Percentiles rank a stretch among this genome's conserved stretches.
phyloP scores from a whole-genome alignment of 2,329 filamentous ascomycete genomes.

The Xylariales sp. region DNA sequence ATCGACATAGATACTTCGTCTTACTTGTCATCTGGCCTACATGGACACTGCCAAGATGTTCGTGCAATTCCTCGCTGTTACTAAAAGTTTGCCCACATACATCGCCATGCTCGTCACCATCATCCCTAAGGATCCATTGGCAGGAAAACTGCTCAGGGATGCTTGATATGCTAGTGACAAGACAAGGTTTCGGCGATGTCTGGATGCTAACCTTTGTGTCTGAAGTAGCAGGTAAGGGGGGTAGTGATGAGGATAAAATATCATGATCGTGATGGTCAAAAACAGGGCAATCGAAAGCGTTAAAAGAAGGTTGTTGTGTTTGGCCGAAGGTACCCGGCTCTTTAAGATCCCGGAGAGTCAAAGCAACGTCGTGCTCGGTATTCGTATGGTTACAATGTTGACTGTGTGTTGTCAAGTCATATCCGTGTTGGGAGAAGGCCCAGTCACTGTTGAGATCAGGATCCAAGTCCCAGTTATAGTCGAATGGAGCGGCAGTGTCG shows the following conservation, averaged over 20 bases:
- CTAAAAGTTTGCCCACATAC: conserved; percentile 20
- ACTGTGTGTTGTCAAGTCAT: conserved; percentile 10
- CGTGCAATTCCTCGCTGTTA: conserved; percentile 16
- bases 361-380: conserved; percentile 24
- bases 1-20: conserved; percentile 23
- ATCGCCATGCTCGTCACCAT: conserved; percentile 5
- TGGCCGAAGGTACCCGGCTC: conserved; percentile 13
- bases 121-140: conserved; percentile 16
- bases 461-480: conserved; percentile 12
- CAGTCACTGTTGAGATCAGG: conserved; percentile 10
- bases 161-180: neutral
- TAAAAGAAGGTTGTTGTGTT: conserved; percentile 10
- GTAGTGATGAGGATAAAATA: too few relatives aligned
- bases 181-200: conserved; percentile 4
- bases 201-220: neutral
- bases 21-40: conserved; percentile 17
- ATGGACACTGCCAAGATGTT: conserved; percentile 21
- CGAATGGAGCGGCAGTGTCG: conserved; percentile 7
- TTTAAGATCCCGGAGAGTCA: conserved; percentile 20
- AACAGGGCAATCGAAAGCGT: conserved; percentile 12
- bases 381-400: conserved; percentile 22
- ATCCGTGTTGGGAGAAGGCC: conserved; percentile 6
- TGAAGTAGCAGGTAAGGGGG: conserved; percentile 1
- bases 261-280: conserved; percentile 6
- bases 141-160: conserved; percentile 13